These are phyloP conservation scores for Trichoderma semiorbis DNA, from an alignment of 2,329 filamentous ascomycete species.

Conservation along the genomic window DNA sequence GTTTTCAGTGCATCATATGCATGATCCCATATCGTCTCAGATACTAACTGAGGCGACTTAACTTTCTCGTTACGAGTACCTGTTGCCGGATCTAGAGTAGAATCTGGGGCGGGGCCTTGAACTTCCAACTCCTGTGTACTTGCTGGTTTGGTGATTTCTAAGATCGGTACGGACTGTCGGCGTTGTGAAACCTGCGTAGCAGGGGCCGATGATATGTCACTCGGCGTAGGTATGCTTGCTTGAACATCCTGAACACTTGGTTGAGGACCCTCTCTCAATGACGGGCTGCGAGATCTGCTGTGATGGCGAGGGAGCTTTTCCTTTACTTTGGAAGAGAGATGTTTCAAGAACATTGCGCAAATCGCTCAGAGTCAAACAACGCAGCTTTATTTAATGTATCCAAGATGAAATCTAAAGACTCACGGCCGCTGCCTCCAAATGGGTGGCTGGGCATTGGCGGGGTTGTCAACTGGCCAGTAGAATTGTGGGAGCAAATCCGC, in stretches of 20 bases:
- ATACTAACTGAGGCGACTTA: no score
- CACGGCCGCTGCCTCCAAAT: no score
- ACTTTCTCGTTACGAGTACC: neutral
- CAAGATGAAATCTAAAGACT: no score
- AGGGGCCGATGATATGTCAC: neutral
- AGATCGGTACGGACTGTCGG: neutral
- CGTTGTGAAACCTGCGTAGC: neutral
- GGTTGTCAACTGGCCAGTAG: no score
- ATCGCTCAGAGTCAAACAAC: no score
- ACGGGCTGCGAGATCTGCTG: neutral
- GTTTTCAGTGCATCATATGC: neutral
- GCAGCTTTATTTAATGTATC: no score
- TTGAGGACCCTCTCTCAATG: neutral
- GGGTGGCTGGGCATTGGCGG: no score
- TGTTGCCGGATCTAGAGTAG: neutral
- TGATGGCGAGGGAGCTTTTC: neutral
- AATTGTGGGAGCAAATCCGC: no score
- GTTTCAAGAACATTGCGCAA: neutral
- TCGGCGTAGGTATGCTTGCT: neutral
- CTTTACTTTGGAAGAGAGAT: neutral
- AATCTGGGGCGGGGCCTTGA: neutral
- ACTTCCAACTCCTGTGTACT: neutral
- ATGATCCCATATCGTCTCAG: neutral
- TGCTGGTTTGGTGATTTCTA: neutral
- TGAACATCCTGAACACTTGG: neutral